Base-by-base conservation (phyloP, 2,329 filamentous ascomycete genomes). In the Talaromyces sp. region DNA sequence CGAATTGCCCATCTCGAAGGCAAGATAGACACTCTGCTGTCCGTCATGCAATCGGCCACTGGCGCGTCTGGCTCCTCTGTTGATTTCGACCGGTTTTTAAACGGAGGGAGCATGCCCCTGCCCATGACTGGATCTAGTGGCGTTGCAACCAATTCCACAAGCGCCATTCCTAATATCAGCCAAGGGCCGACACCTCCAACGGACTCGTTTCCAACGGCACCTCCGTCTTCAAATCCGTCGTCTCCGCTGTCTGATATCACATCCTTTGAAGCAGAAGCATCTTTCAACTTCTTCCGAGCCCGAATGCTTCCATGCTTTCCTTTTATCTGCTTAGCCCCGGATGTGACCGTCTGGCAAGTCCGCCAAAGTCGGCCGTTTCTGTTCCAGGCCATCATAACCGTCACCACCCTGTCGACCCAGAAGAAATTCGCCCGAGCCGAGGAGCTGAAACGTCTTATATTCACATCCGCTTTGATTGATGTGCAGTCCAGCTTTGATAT, bases 1-100 rank as follows among this genome's bases (percentile, higher is more conserved):
- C 69, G 70, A 35, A 75, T 77, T 53, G 68, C 72, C 43, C 64
- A 70, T n/a, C 68, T 77, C 11, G 74, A 77, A 64, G 66, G 67
- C 57, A 73, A 68, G 56, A 68, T 77, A 54, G 69, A 72, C 26
- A 67, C 58, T 7, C 59, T 76, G n/a, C 59, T 75, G 24, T 69
- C 71, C 11, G 58, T 67, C 17, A 65, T 75, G 60, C 66, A 72
- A 52, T 66, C 70, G 21, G 60, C 69, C 21, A 56, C 67, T 58
- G 31, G 14, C 32, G 53, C 58, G 8, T 49, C 55, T 21, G 55
- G 49, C 50, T 56, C 52, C 32, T 58, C 61, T 5, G 52, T 63
- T 17, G 50, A 57, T 1, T 31, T 56, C 51, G 21, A 43, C 49
- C 59, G 27, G 56, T 7, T 32, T 55, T 58, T 63, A 21, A 55